Evolutionary conservation across 768 basidiomycete genomes (phyloP).

Genomic region (Rhizopogon vulgaris): DNA sequence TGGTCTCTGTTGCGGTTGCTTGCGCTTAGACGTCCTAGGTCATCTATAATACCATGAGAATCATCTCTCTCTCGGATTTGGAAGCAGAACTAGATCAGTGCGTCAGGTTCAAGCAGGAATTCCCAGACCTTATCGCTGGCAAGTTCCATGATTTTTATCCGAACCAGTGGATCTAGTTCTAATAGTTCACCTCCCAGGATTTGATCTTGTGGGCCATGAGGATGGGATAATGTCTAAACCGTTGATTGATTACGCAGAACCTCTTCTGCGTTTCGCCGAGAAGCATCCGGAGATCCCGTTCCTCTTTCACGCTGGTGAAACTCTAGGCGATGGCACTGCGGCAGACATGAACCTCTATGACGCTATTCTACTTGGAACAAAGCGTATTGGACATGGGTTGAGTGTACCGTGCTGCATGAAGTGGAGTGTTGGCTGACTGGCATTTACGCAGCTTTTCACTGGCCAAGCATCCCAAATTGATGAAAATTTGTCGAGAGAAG

Average conservation of each 20-base stretch:
- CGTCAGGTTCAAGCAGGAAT: constrained; percentile 36
- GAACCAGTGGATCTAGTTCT: background rate
- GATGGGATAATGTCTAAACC: constrained; percentile 27
- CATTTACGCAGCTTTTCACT: constrained; percentile 32
- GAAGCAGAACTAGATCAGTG: constrained; percentile 39
- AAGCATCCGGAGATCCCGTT: constrained; percentile 37
- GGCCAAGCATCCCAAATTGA: constrained; percentile 39
- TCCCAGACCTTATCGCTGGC: constrained; percentile 41
- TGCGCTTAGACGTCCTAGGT: constrained; percentile 21
- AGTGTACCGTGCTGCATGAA: constrained; percentile 2
- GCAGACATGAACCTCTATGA: constrained; percentile 43
- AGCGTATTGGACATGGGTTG: constrained; percentile 45
- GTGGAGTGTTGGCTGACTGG: background rate
- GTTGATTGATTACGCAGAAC: constrained; percentile 32
- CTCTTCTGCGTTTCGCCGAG: constrained; percentile 32
- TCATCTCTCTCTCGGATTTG: constrained; percentile 29
- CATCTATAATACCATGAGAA: constrained; percentile 36
- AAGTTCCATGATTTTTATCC: background rate
- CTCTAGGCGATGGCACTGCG: constrained; percentile 37
- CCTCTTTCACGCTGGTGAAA: constrained; percentile 46
- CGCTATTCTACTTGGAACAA: constrained; percentile 43
- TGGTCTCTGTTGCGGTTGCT: background rate
- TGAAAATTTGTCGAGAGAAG: constrained; percentile 35
- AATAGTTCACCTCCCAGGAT: constrained; percentile 22
- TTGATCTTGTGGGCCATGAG: constrained; percentile 46